Base-by-base conservation (phyloP, 192 early-diverging fungal species). In the Lunasporangiospora selenospora region DNA sequence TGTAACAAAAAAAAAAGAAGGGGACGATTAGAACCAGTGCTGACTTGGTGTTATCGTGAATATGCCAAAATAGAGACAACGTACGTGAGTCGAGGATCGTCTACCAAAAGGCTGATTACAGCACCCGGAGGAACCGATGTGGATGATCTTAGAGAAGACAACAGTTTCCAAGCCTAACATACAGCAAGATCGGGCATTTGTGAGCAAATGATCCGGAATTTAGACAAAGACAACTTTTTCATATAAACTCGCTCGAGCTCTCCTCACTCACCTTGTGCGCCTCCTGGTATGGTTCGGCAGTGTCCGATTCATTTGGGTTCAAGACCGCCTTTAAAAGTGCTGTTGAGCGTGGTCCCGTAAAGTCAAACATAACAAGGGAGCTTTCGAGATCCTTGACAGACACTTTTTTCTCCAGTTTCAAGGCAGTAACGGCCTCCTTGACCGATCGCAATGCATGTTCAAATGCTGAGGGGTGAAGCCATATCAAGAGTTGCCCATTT, bases 261-360 rank as follows among this genome's bases (percentile, higher is more conserved):
- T 24, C 12, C 13, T 52, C 13, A 27, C 26, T 21, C 67, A 70
- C 84, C 49, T 70, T 82, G 36, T 81, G 80, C 7, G 77, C 80
- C 6, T 79, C 62, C 23, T 38, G n/a, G 21, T 63, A 69, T 7
- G 55, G 39, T 3, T 54, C 38, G 1, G 51, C 39, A 49, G 37
- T 31, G 0, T 62, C 61, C 21, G 49, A 51, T 23, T 60, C 59
- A n/a, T 55, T 42, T 24, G 67, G 60, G 2, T 82, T 65, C 16
- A 99, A 70, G 13, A 91, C 73, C 1, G 90, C 76, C 33, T 83
- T 78, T 38, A 99, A 64, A 7, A 95, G 67, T 19, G 88, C 86
- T 16, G 91, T 90, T 32, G 93, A 84, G 9, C 92, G 81, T 16
- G 92, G 92, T 29, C 97, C 97, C 3, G 92, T 89, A 13, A 99